Evolutionary conservation across 352 stramenopile genomes (phyloP), one percentile per base, ranked within the genome.

Genomic region (Halophytophthora polymorphica): DNA sequence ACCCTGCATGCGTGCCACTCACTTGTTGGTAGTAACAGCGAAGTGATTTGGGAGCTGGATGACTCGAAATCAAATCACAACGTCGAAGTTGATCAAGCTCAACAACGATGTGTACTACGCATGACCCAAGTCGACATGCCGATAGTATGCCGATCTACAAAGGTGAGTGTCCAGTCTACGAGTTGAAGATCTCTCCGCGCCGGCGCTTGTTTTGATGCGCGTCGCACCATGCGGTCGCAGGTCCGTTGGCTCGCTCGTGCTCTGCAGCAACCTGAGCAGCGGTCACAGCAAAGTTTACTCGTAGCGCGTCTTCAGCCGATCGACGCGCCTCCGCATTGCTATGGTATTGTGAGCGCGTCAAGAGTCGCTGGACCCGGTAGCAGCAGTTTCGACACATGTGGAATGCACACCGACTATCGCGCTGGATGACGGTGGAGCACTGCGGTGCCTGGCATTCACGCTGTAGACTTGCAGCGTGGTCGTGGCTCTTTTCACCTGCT

Each of bases 341-440:
- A 25, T 69, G 59, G 18, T 64, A 52, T 13, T 61, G 45, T 6
- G 56, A 70, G 25, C 45, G 59, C 23, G 50, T 53, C 18, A 71
- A 15, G 4, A 88, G 58, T 10, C 76, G 64, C 49, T 90, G 79
- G 39, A 86, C 67, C 18, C 67, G 65, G 37, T 90, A 90, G 53
- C 79, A 90, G 54, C 79, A 90, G 33, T 64, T 84, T 23, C 76
- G 69, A 42, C 76, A 88, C 33, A 72, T 56, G 22, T 66, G 49
- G 31, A 88, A 85, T 4, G 56, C 43, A 34, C 79, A 90, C 22
- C 25, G 40, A 49, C 53, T 83, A 8, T 77, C 57, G 42, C 52
- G 66, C 40, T 72, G 64, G 14, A 86, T 37, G 22, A 43, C 50
- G 19, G 61, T 23, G n/a, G 35, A 58, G 23, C 76, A 84, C 29